Base-by-base conservation (phyloP, 2,329 filamentous ascomycete genomes). In the Cercospora zeae-maydis region DNA sequence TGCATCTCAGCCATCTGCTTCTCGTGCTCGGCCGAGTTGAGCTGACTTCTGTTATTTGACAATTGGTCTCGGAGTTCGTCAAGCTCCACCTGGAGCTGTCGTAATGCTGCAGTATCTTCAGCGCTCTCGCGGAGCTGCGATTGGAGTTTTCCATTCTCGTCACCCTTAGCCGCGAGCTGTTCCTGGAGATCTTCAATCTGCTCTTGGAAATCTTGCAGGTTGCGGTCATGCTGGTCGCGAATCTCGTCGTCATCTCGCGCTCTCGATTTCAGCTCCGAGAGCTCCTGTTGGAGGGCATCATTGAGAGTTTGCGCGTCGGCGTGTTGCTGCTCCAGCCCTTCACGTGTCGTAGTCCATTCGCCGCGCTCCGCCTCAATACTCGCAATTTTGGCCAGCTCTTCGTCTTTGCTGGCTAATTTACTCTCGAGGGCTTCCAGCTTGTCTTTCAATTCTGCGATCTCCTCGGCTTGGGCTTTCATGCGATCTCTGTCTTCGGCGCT, bases 381-480 rank as follows among this genome's bases (percentile, higher is more conserved):
- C 14, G 34, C 58, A 49, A 55, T 61, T 42, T 42, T 67, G 47
- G 49, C 53, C 9, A 61, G 58, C 58, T 78, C 81, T 47, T 82
- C 85, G 61, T 95, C 89, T 71, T 89, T 93, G 69, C 85, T 77
- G 72, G 86, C 86, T 72, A 95, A 75, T 33, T 83, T 80, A 36
- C 83, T 82, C 74, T 96, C 90, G 77, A 96, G 82, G 13, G 81
- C 79, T 36, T 88, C 85, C 8, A 96, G 77, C 76, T 89, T 93
- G 63, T 87, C 86, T 66, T 90, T 86, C 66, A 98, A 77, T 24
- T 91, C 86, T 39, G 84, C 83, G 7, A 96, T 84, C 75, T 96
- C 91, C 1, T 82, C 80, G 75, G 96, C 89, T 66, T 92, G 91
- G n/a, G 95, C 90, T 51, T 89, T 83, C 39, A 96, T 84, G 73